Evolutionary conservation across 2,329 filamentous ascomycete genomes (phyloP), one percentile per base, ranked within the genome.

Genomic region (Geosmithia morbida): DNA sequence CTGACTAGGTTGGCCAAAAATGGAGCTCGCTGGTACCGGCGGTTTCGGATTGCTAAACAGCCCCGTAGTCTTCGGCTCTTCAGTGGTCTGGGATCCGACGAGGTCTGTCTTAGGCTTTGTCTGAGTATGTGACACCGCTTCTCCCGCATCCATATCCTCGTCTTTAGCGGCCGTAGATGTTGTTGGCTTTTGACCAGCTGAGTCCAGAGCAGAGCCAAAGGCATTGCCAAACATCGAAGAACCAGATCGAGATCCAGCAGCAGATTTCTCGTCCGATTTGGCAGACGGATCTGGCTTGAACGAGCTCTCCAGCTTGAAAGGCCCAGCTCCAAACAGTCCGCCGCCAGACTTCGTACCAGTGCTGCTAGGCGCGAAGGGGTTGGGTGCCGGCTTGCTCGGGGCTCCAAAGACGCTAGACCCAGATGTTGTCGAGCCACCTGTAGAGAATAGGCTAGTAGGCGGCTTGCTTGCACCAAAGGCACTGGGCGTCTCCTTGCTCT

Each of bases 251-350:
- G 54, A 46, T 11, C 55, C 33, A n/a, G 61, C 60, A 19, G 61
- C 59, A 16, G 72, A 65, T 51, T 74, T 75, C 8, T 73, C 68
- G 37, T 71, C 63, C 49, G 82, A 73, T 49, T 77, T 79, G 1
- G 75, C 69, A 43, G 71, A 70, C 6, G 75, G 71, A 52, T 85
- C 81, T 8, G 72, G 70, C 55, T 80, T 78, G 64, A 87, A 87
- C 2, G 76, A 80, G 29, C 77, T 81, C 40, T 74, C 73, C 16
- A 87, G 67, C 54, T 83, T 82, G 64, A 87, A 87, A 0, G 75
- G 72, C 16, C 67, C 63, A n/a, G 70, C 70, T 22, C 68, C 71
- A 55, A 77, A 73, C 7, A 51, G 59, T 46, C 48, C 55, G 59
- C 62, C 33, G 48, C 58, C 37, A 44, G 61, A 48, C 30, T 61